These are phyloP conservation scores for Leccinum ochraceum DNA, from an alignment of 768 basidiomycete species.

Conservation along the genomic window DNA sequence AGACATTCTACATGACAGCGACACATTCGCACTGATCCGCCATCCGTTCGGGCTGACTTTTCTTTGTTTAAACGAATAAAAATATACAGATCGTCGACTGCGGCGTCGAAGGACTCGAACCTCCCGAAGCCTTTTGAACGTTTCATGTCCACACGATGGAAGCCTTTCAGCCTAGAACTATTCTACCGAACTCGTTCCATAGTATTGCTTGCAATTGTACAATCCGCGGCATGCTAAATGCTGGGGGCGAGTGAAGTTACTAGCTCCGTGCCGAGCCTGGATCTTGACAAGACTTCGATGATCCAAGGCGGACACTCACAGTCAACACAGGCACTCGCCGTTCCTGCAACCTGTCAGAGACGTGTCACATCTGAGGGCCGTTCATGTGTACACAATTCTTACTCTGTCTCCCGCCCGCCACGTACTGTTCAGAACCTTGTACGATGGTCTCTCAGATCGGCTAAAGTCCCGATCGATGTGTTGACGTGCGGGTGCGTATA, in stretches of 20 bases:
- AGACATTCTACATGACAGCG: background rate
- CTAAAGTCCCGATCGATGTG: background rate
- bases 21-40: background rate
- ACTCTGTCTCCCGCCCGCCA: background rate
- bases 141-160: background rate
- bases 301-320: too few species aligned
- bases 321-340: background rate
- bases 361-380: background rate
- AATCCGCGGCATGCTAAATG: too few species aligned
- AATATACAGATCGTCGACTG: background rate
- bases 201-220: too few species aligned
- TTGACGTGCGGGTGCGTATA: background rate
- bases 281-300: too few species aligned
- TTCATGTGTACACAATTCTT: background rate
- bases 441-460: background rate
- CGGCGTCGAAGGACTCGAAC: background rate
- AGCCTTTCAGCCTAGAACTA: background rate
- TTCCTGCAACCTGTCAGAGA: background rate
- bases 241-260: too few species aligned
- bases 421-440: background rate
- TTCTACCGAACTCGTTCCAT: background rate
- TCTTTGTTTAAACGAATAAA: background rate
- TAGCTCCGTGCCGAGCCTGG: too few species aligned
- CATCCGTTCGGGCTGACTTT: background rate
- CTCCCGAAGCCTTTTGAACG: background rate